A percentile compares a stretch with the other conserved stretches of the same genome.
These are phyloP conservation scores for Hypericum perforatum DNA, from an alignment of 345 rosid genomes.

Conservation along the genomic window DNA sequence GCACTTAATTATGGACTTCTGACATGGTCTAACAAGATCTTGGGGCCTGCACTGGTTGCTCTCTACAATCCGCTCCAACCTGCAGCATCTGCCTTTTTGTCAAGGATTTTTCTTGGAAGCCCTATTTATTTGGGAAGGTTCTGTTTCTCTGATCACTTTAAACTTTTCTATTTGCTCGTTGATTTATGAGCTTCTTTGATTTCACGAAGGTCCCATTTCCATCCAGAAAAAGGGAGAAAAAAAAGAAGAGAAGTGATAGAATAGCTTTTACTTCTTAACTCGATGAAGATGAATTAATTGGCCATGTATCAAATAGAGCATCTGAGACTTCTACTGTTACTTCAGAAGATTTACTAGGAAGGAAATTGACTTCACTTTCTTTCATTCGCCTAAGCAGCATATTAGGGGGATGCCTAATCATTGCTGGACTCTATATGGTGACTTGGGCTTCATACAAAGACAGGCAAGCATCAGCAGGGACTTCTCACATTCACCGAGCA, in stretches of 20 bases:
- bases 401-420: conserved; percentile 71
- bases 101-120: conserved; percentile 87
- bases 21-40: conserved; percentile 93
- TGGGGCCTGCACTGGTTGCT: conserved; percentile 95
- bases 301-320: too few relatives aligned
- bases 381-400: conserved; percentile 32
- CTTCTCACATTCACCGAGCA: conserved; percentile 18
- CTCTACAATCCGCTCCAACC: conserved; percentile 97
- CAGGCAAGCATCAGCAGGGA: conserved; percentile 20
- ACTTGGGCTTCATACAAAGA: conserved; percentile 86
- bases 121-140: conserved; percentile 93
- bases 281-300: too few relatives aligned
- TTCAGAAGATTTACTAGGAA: too few relatives aligned
- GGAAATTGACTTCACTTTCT: conserved; percentile 4
- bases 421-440: conserved; percentile 69
- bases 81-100: conserved; percentile 72
- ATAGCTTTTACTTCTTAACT: too few relatives aligned
- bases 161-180: background rate
- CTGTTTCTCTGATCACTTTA: background rate
- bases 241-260: too few relatives aligned
- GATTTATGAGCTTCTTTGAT: too few relatives aligned
- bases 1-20: conserved; percentile 85
- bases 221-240: too few relatives aligned
- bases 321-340: too few relatives aligned
- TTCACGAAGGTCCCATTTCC: too few relatives aligned